Percentiles rank a stretch among this genome's conserved stretches.
phyloP scores from a whole-genome alignment of 805 yeast species.

The Teunomyces pallodes region DNA sequence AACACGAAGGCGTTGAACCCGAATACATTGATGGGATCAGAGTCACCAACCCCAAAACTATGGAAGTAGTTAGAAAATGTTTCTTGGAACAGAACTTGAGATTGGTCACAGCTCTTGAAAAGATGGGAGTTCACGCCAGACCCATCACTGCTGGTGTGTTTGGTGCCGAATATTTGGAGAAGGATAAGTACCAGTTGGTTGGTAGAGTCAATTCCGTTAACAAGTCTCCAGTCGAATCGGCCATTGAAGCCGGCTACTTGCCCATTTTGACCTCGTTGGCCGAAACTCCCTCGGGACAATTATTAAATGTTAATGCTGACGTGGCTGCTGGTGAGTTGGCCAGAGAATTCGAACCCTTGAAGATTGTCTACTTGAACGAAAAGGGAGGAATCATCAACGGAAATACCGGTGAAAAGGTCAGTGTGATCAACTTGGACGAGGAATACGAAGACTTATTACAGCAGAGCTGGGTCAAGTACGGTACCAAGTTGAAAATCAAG shows the following conservation, averaged over 20 bases:
- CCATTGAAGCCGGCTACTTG: conserved; percentile 92
- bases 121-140: conserved; percentile 96
- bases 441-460: conserved; percentile 89
- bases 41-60: conserved; percentile 89
- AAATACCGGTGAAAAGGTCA: conserved; percentile 82
- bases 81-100: conserved; percentile 94
- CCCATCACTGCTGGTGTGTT: conserved; percentile 98
- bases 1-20: conserved; percentile 93
- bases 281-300: conserved; percentile 95
- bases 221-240: conserved; percentile 83
- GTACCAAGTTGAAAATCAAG: conserved; percentile 94
- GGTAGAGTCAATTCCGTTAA: conserved; percentile 86
- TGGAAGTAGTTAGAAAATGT: conserved; percentile 94
- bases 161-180: conserved; percentile 86
- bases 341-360: conserved; percentile 92
- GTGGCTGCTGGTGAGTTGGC: conserved; percentile 99
- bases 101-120: conserved; percentile 92
- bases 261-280: conserved; percentile 96
- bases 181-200: conserved; percentile 87
- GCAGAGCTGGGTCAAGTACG: conserved; percentile 97
- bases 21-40: conserved; percentile 95
- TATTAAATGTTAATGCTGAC: conserved; percentile 95
- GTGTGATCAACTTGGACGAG: conserved; percentile 90
- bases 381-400: conserved; percentile 98
- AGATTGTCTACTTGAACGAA: conserved; percentile 93